A percentile compares a stretch with the other conserved stretches of the same genome.
These are phyloP conservation scores for Plantago ovata DNA, from an alignment of 257 asterid species.

Conservation along the genomic window DNA sequence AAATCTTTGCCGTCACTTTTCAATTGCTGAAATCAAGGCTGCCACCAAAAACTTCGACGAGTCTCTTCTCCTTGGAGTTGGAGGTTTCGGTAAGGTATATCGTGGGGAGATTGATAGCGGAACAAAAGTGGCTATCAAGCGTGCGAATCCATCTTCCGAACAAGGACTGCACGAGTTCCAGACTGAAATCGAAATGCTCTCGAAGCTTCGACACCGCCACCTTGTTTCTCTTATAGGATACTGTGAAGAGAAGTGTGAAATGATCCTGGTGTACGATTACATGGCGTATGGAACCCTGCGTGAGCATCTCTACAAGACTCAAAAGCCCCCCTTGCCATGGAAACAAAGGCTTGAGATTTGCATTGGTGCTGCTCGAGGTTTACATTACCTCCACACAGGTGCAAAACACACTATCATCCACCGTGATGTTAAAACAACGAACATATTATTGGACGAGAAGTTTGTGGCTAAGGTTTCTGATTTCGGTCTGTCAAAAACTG, in stretches of 20 bases:
- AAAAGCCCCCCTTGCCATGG: constrained; percentile 84
- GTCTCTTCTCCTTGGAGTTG: constrained; percentile 76
- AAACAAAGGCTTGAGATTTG: constrained; percentile 88
- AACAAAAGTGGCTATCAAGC: constrained; percentile 84
- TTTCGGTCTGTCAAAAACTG: constrained; percentile 83
- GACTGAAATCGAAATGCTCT: constrained; percentile 92
- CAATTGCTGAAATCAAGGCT: constrained; percentile 76
- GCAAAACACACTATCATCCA: constrained; percentile 86
- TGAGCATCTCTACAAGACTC: constrained; percentile 86
- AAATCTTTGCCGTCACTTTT: constrained; percentile 83
- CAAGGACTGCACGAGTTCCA: constrained; percentile 90
- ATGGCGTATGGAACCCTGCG: constrained; percentile 90
- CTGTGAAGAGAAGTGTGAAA: constrained; percentile 85
- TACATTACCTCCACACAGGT: constrained; percentile 88
- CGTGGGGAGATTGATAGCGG: constrained; percentile 85
- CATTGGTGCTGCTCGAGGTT: constrained; percentile 87
- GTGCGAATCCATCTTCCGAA: constrained; percentile 87
- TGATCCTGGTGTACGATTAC: constrained; percentile 86
- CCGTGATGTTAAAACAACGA: constrained; percentile 92
- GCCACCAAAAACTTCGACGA: constrained; percentile 83
- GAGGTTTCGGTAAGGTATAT: constrained; percentile 87
- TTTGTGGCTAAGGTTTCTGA: constrained; percentile 93
- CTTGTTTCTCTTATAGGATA: constrained; percentile 83
- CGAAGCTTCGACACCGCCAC: constrained; percentile 90
- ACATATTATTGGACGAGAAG: constrained; percentile 82